Base-by-base conservation (phyloP, 1,284 basidiomycete species). In the Peniophora sp. region DNA sequence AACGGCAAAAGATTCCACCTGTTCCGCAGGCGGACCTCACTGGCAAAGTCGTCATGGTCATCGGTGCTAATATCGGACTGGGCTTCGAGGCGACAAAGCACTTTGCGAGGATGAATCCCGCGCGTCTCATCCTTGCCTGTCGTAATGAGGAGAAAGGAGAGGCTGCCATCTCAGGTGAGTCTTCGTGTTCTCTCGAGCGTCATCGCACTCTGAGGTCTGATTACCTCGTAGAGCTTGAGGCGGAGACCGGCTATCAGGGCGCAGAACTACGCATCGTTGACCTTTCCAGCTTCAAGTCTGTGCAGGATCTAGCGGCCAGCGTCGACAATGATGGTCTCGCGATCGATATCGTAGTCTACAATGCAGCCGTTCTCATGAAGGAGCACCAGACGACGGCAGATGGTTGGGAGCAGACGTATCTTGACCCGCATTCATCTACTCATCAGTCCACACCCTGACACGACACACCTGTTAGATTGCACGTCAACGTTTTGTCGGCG, bases 11-110 rank as follows among this genome's bases (percentile, higher is more conserved):
- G 18, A 15, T 45, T n/a, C 23, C 43, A 10, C 61, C 59, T 3
- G 55, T 56, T 1, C 54, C 57, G 34, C 47, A 51, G 1, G 52
- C 50, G 12, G 62, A 64, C 42, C 61, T 69, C n/a, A 47, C 57
- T 5, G 66, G 64, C 14, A 62, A 66, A 52, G 63, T 59, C 1
- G 60, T 66, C 24, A 47, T 69, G 37, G 58, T 71, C 41, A 61
- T 60, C 3, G 68, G 68, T 10, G 61, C 64, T 18, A 71, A 68
- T 52, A 57, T 57, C 15, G 68, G 68, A 18, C 52, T 68, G 15
- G 68, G 68, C 3, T 57, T 64, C 41, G 64, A 68, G 46, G 61
- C 63, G 3, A 60, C 63, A n/a, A 64, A 63, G 44, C 64, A 64
- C 47, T 62, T 68, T 43, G 65, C 67, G 3, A 47, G 39, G 20